A percentile compares a stretch with the other conserved stretches of the same genome.
Evolutionary conservation across 2,329 filamentous ascomycete genomes (phyloP).

Genomic region (Diaporthe vexans): DNA sequence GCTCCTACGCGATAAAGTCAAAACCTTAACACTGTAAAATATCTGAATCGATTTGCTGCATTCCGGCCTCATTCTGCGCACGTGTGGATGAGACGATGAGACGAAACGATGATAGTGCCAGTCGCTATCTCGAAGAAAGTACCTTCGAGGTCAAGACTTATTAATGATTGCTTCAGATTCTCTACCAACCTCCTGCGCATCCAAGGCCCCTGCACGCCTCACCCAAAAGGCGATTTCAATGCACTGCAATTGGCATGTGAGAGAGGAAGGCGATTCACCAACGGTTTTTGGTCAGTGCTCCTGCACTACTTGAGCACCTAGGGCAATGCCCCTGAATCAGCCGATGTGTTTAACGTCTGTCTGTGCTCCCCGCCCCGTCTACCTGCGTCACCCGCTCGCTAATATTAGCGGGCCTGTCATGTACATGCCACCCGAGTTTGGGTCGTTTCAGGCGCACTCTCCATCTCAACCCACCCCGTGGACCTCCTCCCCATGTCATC

Average conservation of each 20-base stretch:
- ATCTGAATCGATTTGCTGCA: neutral
- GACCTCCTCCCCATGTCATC: slow-evolving; percentile 23
- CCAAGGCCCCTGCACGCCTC: too few relatives aligned
- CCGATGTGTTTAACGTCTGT: neutral
- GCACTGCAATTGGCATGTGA: neutral
- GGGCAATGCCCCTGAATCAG: slow-evolving; percentile 15
- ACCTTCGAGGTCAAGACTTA: too few relatives aligned
- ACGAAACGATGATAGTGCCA: neutral
- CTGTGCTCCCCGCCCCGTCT: slow-evolving; percentile 13
- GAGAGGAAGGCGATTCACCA: neutral
- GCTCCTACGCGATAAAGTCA: neutral
- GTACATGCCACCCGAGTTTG: neutral
- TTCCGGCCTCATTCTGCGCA: neutral
- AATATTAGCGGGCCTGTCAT: slow-evolving; percentile 24
- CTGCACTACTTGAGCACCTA: neutral
- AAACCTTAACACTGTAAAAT: neutral
- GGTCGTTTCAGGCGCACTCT: slow-evolving; percentile 26
- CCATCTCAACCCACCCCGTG: slow-evolving; percentile 27
- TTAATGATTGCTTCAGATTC: too few relatives aligned
- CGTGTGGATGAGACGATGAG: neutral
- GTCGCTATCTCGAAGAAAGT: too few relatives aligned
- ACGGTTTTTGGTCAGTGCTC: neutral
- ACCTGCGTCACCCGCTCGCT: slow-evolving; percentile 19
- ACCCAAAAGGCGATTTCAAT: neutral
- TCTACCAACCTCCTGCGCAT: too few relatives aligned